Evolutionary conservation across 2,329 filamentous ascomycete genomes (phyloP).

Genomic region (Sarocladiaceae sp.): DNA sequence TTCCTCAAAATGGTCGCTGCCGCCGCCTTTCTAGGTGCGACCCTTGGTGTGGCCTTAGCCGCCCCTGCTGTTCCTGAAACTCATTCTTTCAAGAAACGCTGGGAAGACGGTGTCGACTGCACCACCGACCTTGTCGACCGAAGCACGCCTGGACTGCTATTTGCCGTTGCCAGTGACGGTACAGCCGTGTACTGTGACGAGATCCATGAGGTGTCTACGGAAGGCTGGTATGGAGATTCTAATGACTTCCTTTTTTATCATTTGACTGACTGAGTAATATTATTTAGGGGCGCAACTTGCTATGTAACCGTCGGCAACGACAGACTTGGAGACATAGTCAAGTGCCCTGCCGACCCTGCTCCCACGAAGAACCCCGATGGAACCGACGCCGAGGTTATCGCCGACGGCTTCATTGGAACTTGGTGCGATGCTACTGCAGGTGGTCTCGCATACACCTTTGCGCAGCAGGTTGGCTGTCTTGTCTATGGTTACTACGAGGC

Average conservation of each 20-base stretch:
- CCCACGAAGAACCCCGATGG: neutral
- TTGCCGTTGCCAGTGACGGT: conserved; percentile 2
- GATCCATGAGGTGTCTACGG: conserved; percentile 3
- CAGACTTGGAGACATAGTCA: neutral
- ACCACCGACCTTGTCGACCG: conserved; percentile 1
- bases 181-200: conserved; percentile 1
- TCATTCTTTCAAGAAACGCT: neutral
- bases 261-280: neutral
- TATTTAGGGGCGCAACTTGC: neutral
- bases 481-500: conserved; percentile 2
- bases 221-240: neutral
- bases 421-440: neutral
- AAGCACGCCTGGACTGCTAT: neutral
- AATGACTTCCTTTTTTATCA: neutral
- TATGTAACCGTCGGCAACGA: neutral
- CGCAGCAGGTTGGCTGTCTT: neutral
- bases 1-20: neutral
- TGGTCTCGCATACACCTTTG: conserved; percentile 1
- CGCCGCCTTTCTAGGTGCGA: neutral
- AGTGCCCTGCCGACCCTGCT: neutral
- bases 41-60: neutral
- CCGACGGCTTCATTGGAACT: neutral
- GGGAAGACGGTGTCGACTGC: neutral
- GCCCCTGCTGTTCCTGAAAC: neutral
- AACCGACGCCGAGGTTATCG: neutral